These are phyloP conservation scores for Ogataea siamensis DNA, from an alignment of 805 yeast species.

Conservation along the genomic window DNA sequence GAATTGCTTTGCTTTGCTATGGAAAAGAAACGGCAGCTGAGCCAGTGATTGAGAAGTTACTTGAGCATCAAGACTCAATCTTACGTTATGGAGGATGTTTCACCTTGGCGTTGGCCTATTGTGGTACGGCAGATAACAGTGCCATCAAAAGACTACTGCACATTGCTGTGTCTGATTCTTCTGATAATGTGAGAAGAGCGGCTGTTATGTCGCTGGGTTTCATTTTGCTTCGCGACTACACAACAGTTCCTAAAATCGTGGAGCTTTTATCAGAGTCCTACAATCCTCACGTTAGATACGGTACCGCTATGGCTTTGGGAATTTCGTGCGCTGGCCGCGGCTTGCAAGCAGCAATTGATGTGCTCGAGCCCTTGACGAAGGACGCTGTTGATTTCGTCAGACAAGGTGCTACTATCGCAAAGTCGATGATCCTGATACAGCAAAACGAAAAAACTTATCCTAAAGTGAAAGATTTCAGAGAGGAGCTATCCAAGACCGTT, in stretches of 20 bases:
- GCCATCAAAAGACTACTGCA: conserved; percentile 87
- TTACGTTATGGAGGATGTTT: conserved; percentile 96
- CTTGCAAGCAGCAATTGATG: conserved; percentile 81
- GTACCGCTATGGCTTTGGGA: conserved; percentile 96
- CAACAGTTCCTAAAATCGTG: conserved; percentile 93
- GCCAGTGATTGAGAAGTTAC: conserved; percentile 57
- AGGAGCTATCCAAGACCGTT: conserved; percentile 71
- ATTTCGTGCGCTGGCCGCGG: conserved; percentile 97
- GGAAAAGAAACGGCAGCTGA: conserved; percentile 86
- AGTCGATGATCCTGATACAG: conserved; percentile 85
- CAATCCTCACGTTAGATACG: conserved; percentile 97
- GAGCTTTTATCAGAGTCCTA: conserved; percentile 90
- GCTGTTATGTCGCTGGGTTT: conserved; percentile 92
- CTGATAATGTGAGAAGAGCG: conserved; percentile 95
- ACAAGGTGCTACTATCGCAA: conserved; percentile 93
- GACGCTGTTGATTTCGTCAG: conserved; percentile 97
- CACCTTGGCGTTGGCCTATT: conserved; percentile 92
- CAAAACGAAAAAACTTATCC: conserved; percentile 83
- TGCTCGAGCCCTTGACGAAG: conserved; percentile 85
- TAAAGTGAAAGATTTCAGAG: conserved; percentile 73
- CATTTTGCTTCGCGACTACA: conserved; percentile 83
- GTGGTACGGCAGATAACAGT: conserved; percentile 88
- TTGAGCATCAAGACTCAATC: conserved; percentile 74
- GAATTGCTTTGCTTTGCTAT: conserved; percentile 81
- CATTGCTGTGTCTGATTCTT: conserved; percentile 93